These are phyloP conservation scores for Chiua virens DNA, from an alignment of 768 basidiomycete genomes.

Conservation along the genomic window DNA sequence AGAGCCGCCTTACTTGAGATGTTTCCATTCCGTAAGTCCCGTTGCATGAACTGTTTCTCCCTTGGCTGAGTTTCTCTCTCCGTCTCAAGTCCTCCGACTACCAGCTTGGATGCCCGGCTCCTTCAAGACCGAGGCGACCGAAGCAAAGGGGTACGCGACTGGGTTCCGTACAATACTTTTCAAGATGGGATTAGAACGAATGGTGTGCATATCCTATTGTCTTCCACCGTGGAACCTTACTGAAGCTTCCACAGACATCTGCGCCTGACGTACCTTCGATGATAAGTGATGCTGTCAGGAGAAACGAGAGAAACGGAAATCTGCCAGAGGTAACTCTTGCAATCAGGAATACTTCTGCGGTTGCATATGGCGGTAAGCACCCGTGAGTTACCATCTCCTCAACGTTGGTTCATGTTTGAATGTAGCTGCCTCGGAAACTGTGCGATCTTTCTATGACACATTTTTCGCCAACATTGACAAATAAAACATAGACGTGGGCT, in stretches of 20 bases:
- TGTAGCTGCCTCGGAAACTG: conserved; percentile 28
- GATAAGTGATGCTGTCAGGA: conserved; percentile 19
- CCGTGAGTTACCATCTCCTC: background rate
- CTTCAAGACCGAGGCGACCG: conserved; percentile 20
- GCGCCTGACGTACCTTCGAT: conserved; percentile 18
- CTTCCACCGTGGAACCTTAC: background rate
- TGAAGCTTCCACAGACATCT: conserved; percentile 12
- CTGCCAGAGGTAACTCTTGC: conserved; percentile 20
- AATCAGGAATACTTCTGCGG: conserved; percentile 21
- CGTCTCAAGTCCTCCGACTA: conserved; percentile 19
- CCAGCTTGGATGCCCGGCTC: conserved; percentile 29
- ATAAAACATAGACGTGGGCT: conserved; percentile 17
- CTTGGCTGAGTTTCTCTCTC: background rate
- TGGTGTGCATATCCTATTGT: conserved; percentile 10
- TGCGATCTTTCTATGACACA: conserved; percentile 6
- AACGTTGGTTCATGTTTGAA: conserved; percentile 1
- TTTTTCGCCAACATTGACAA: background rate
- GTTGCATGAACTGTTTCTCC: background rate
- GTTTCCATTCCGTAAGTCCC: conserved; percentile 29
- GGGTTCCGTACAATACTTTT: conserved; percentile 24
- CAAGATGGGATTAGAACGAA: conserved; percentile 20
- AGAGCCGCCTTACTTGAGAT: conserved; percentile 20
- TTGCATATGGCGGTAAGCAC: conserved; percentile 22
- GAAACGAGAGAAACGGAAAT: conserved; percentile 18
- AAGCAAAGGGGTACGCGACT: conserved; percentile 9